Base-by-base conservation (phyloP, 495 filamentous ascomycete species). In the Lineolata rhizophorae region DNA sequence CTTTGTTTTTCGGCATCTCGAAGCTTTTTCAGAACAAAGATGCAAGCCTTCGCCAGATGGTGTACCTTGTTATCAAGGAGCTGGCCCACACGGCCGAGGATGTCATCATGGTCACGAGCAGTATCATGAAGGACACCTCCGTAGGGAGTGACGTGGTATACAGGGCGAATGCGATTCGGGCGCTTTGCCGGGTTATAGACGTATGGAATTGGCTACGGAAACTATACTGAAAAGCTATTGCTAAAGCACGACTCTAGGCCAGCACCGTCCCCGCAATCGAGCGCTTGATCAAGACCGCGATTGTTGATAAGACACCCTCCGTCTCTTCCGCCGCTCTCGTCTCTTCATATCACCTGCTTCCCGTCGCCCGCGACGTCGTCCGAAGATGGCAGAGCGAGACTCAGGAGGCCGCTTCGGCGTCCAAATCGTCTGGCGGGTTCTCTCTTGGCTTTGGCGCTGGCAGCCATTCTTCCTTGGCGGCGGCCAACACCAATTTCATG, bases 1-100 rank as follows among this genome's bases (percentile, higher is more conserved):
- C 80, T 27, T 78, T 99, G 36, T 99, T 99, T 67, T 95, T 99
- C 57, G 83, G 85, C 39, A 95, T 99, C 53, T 92, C 84, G 38
- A 99, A 99, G 61, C 71, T 99, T 36, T 99, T 99, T 64, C 87
- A 99, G 59, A 94, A 94, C 56, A 93, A 93, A 54, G 87, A 99
- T 70, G 79, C 84, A 43, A 82, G 79, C 40, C 65, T 99, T 53
- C 82, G 87, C 45, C 87, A 99, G 61, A 95, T 95, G 85, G 85
- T 99, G 21, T 92, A 95, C 59, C 64, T 97, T 19, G 72, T 93
- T 42, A 73, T 97, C 60, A 37, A 93, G 65, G 87, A 99, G 65
- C 62, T 99, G 42, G 79, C 85, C 38, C 66, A 71, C 48, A 90
- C 82, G n/a, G 85, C 90, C 18, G 84, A 95, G 55, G 87, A 99